These are phyloP conservation scores for Fusarium setosum DNA, from an alignment of 2,329 filamentous ascomycete genomes.

Conservation along the genomic window DNA sequence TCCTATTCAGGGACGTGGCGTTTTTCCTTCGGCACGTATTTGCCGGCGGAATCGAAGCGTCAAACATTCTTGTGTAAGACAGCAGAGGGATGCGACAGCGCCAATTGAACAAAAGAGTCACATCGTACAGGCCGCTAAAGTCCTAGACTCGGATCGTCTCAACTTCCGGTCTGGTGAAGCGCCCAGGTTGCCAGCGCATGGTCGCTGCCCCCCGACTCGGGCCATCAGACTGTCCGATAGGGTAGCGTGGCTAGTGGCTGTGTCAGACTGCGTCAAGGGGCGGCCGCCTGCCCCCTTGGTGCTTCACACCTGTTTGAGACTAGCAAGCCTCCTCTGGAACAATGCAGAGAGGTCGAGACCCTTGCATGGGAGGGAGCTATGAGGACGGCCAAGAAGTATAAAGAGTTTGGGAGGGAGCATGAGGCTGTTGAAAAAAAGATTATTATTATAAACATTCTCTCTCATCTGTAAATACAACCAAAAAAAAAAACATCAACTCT, in stretches of 20 bases:
- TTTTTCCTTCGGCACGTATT: neutral
- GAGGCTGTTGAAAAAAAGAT: neutral
- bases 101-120: too few species aligned
- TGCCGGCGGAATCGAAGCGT: too few species aligned
- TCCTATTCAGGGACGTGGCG: neutral
- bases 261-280: constrained; percentile 7
- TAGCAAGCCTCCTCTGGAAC: constrained; percentile 8
- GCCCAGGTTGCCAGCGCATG: too few species aligned
- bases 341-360: too few species aligned
- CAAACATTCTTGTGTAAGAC: neutral
- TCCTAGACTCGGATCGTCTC: neutral
- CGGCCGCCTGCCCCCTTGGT: constrained; percentile 23
- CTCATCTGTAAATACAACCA: neutral
- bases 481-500: too few species aligned
- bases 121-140: too few species aligned
- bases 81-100: neutral
- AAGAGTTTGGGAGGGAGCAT: neutral
- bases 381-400: too few species aligned
- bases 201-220: constrained; percentile 17
- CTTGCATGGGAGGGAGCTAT: too few species aligned
- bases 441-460: neutral
- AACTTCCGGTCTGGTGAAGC: constrained; percentile 5
- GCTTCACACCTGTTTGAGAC: constrained; percentile 35
- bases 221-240: constrained; percentile 29
- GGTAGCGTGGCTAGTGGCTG: too few species aligned